Base-by-base conservation (phyloP, 495 filamentous ascomycete genomes). In the Alectoria sarmentosa region DNA sequence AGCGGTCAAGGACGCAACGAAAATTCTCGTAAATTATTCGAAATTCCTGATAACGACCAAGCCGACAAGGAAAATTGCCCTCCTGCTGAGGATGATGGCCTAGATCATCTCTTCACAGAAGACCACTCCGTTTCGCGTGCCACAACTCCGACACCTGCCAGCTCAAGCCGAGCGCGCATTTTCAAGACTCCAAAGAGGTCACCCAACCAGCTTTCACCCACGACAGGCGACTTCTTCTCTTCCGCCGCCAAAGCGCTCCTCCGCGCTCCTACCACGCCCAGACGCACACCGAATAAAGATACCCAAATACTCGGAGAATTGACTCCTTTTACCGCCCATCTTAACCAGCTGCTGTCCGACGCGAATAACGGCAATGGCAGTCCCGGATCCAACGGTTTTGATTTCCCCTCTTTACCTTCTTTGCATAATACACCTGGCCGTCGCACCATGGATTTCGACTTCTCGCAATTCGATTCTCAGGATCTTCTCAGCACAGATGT, bases 111-210 rank as follows among this genome's bases (percentile, higher is more conserved):
- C 19, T 90, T 90, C 63, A 79, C 79, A 37, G 73, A 74, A 55
- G 60, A 71, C 67, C 61, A 75, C 48, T 76, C 75, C 8, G 75
- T 77, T 34, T 58, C 76, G 49, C 76, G 86, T 23, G 85, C 84
- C 30, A 80, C 79, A 46, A 91, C 87, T 38, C 90, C 90, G 15
- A 83, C 83, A 32, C 80, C 80, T 26, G 83, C 83, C 72, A 78
- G 65, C 72, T 76, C 52, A 74, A 78, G 37, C 69, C 72, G 49
- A 74, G 76, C 32, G 39, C 73, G 48, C 80, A 78, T 58, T 28
- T 83, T 80, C 67, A 84, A 83, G 66, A 86, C 84, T 7, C 83
- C 84, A 60, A 80, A 79, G 65, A 73, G 83, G 73, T 58, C 74
- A 70, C 60, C 76, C 71, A 77, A 38, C 73, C 70, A 62, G 34